Conservation (phyloP, 768 basidiomycete species). For the Lepiota subincarnata region DNA sequence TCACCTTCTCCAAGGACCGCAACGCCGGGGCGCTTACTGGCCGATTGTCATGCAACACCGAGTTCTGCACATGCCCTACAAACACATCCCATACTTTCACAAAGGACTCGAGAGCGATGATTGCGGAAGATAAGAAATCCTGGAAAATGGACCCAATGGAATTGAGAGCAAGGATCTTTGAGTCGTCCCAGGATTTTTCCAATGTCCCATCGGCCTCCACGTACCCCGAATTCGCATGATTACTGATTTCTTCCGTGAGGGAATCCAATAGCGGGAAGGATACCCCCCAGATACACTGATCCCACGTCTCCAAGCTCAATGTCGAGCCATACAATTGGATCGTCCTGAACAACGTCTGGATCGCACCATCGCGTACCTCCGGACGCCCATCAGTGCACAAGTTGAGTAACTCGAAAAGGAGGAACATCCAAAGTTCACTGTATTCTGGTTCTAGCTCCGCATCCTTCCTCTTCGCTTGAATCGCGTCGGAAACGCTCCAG, state of each 20-base stretch:
- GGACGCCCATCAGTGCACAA: slow-evolving; percentile 78
- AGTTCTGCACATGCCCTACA: slow-evolving; percentile 64
- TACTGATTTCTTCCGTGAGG: slow-evolving; percentile 54
- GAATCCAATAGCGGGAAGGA: slow-evolving; percentile 83
- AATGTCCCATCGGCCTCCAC: slow-evolving; percentile 13
- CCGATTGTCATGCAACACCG: slow-evolving; percentile 65
- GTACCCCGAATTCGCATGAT: slow-evolving; percentile 20
- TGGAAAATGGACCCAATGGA: slow-evolving; percentile 82
- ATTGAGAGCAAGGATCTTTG: slow-evolving; percentile 78
- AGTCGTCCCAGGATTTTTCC: slow-evolving; percentile 80
- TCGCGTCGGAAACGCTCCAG: slow-evolving; percentile 95
- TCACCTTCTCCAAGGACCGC: slow-evolving; percentile 76
- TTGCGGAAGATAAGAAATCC: slow-evolving; percentile 70
- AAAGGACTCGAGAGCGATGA: slow-evolving; percentile 72
- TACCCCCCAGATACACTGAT: slow-evolving; percentile 87
- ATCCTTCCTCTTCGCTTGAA: slow-evolving; percentile 77
- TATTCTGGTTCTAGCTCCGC: slow-evolving; percentile 65
- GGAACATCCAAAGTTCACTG: slow-evolving; percentile 90
- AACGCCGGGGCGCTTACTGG: slow-evolving; percentile 78
- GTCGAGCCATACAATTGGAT: slow-evolving; percentile 92
- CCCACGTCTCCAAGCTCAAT: slow-evolving; percentile 80
- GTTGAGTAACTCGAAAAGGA: slow-evolving; percentile 77
- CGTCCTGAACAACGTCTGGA: slow-evolving; percentile 91
- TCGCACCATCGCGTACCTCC: slow-evolving; percentile 90
- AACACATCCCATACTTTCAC: slow-evolving; percentile 70